Evolutionary conservation across 1,139 yeast genomes (phyloP), one percentile per base, ranked within the genome.

Genomic region (Debaryomycetaceae sp.): DNA sequence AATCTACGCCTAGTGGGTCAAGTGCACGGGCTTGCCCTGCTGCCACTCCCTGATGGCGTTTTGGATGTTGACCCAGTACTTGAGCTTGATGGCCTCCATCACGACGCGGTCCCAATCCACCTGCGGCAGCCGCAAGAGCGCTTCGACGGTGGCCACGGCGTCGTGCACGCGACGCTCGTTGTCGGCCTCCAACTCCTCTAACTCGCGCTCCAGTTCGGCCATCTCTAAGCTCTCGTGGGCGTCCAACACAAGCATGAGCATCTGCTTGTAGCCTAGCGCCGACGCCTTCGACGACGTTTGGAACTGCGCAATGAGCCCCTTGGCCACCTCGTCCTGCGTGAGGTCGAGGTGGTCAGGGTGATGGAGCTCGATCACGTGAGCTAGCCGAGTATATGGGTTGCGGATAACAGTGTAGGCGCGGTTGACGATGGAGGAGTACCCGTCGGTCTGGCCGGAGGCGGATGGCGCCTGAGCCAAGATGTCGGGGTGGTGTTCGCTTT

Each of bases 401-500:
- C 65, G 62, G 36, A 89, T 56, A 0, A 83, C 75, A 13, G 78
- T 64, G 53, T 84, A 89, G 1, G 95, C 96, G 30, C 70, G 73
- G 49, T 89, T 88, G 27, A 89, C 61, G 32, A 68, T 53, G 5
- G 83, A 64, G 2, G 85, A 74, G 16, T 52, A 42, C 29, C 48
- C 54, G 11, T 44, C 54, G 20, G 53, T 56, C 9, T 18, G 33
- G 4, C 27, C 9, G 10, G 10, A 18, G 3, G 33, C 33, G 10
- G 21, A 10, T 19, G 18, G 48, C 40, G 20, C 48, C 39, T 15
- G 61, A 44, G 2, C 60, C 67, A 37, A 57, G 22, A 71, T 63
- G 51, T 89, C 98, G 0, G 98, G 98, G 49, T 89, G 98, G 31
- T 75, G 70, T 38, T 69, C 62, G 23, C 83, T 73, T 51, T 91